These are phyloP conservation scores for Cutaneotrichosporon spelunceum DNA, from an alignment of 1,284 basidiomycete species.

Conservation along the genomic window DNA sequence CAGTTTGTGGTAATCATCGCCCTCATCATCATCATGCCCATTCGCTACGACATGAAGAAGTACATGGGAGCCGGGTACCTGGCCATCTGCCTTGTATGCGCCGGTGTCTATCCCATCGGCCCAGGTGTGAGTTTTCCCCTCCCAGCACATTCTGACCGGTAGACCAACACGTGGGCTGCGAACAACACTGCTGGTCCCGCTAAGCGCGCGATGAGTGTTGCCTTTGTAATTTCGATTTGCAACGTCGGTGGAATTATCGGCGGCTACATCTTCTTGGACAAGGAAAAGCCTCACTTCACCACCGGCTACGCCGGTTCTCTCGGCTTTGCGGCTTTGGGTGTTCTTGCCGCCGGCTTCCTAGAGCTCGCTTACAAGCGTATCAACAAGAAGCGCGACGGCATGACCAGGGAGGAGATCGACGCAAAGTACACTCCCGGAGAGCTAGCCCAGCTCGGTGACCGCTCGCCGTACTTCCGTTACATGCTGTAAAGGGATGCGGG, in stretches of 20 bases:
- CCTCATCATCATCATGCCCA: slow-evolving; percentile 20
- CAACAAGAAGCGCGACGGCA: slow-evolving; percentile 29
- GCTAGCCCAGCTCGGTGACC: slow-evolving; percentile 31
- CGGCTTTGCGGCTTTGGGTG: slow-evolving; percentile 27
- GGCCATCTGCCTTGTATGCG: slow-evolving; percentile 29
- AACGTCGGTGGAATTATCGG: slow-evolving; percentile 34
- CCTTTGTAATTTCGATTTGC: slow-evolving; percentile 29
- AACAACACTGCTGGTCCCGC: slow-evolving; percentile 36
- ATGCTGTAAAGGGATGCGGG: slow-evolving; percentile 4
- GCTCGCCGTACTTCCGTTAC: slow-evolving; percentile 35
- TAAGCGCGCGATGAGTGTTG: slow-evolving; percentile 34
- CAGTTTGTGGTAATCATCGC: slow-evolving; percentile 20
- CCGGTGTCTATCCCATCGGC: slow-evolving; percentile 33
- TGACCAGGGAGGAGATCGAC: slow-evolving; percentile 33
- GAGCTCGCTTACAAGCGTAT: slow-evolving; percentile 22
- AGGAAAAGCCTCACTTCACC: slow-evolving; percentile 19
- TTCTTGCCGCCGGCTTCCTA: slow-evolving; percentile 11
- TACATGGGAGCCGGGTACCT: slow-evolving; percentile 29
- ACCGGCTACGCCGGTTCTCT: slow-evolving; percentile 37
- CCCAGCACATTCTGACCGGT: background rate
- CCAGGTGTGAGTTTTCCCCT: slow-evolving; percentile 15
- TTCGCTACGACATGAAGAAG: slow-evolving; percentile 12
- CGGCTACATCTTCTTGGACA: slow-evolving; percentile 19
- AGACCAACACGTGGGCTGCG: slow-evolving; percentile 29
- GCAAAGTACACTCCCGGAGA: slow-evolving; percentile 31